Evolutionary conservation across 2,329 filamentous ascomycete species (phyloP), one percentile per base, ranked within the genome.

Genomic region (Paecilomyces fulvus): DNA sequence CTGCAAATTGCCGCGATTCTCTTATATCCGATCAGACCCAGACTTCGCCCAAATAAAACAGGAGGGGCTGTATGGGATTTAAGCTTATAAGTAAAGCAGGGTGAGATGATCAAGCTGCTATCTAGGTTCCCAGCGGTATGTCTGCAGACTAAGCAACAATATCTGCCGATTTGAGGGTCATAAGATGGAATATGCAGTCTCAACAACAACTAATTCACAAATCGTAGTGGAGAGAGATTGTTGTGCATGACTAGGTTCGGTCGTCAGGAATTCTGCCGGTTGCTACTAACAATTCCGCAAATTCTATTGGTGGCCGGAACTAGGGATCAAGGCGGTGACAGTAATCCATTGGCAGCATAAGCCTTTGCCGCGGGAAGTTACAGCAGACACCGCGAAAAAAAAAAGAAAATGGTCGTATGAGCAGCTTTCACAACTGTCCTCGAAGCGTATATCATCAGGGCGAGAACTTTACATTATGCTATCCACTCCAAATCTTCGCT

Each of bases 401-500:
- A 33, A 30, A 55, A n/a, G 43, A 12, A 28, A 51, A 58, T 60
- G 61, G 31, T 8, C 58, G 37, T 37, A 49, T 48, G n/a, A 49
- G 28, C 53, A 59, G 43, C n/a, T 43, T 43, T n/a, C 14, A 43
- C 37, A 17, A 20, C 9, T 43, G 37, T 43, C n/a, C n/a, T 43
- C 37, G 14, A 17, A 17, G 14, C 6, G 14, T 17, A 9, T 43
- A 17, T 17, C 37, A 8, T 20, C 37, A n/a, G 37, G n/a, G n/a
- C 14, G 17, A 2, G 9, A 12, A 17, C 17, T 43, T 14, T 21
- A 53, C 30, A 46, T 7, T 17, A 61, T 61, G 60, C 54, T 61
- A 52, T 56, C 55, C 3, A 30, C 49, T n/a, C 53, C 60, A 14
- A 60, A 48, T 52, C 58, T 57, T 33, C 55, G 60, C 23, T 56